Conservation (phyloP, 2,329 filamentous ascomycete genomes). For the Colletotrichum phormii region DNA sequence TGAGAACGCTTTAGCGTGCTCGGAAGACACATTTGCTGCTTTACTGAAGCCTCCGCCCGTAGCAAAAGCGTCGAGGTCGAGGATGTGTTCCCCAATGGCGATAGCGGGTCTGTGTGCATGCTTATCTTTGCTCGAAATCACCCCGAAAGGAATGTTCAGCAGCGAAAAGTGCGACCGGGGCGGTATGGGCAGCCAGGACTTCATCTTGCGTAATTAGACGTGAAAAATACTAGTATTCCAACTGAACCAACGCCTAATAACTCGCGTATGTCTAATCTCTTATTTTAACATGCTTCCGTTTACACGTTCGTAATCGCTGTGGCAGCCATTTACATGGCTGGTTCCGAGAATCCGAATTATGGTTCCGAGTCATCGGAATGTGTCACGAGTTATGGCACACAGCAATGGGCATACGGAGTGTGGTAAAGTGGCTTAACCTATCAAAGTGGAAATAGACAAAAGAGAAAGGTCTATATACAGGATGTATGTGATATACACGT, state of each 20-base stretch:
- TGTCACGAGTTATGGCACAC: too few species aligned
- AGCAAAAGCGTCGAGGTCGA: conserved; percentile 63
- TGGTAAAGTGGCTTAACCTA: too few species aligned
- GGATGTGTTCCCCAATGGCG: conserved; percentile 74
- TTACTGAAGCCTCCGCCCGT: conserved; percentile 31
- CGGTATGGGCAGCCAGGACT: conserved; percentile 33
- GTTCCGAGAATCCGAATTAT: conserved; percentile 17
- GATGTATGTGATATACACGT: too few species aligned
- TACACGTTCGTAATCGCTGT: neutral
- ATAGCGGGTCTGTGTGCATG: conserved; percentile 70
- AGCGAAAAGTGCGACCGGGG: conserved; percentile 67
- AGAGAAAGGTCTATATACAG: too few species aligned
- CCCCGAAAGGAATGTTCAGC: conserved; percentile 80
- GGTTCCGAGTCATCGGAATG: conserved; percentile 20
- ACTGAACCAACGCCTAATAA: neutral
- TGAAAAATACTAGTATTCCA: neutral
- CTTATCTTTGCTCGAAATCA: conserved; percentile 71
- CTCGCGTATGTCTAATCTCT: neutral
- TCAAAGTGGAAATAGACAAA: too few species aligned
- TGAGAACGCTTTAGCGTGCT: conserved; percentile 36
- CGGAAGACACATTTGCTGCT: neutral
- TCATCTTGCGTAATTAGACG: conserved; percentile 11
- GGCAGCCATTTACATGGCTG: too few species aligned
- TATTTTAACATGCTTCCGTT: neutral
- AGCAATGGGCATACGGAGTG: too few species aligned